Evolutionary conservation across 208 protist genomes (phyloP).

Genomic region (Trichomonas vaginalis): DNA sequence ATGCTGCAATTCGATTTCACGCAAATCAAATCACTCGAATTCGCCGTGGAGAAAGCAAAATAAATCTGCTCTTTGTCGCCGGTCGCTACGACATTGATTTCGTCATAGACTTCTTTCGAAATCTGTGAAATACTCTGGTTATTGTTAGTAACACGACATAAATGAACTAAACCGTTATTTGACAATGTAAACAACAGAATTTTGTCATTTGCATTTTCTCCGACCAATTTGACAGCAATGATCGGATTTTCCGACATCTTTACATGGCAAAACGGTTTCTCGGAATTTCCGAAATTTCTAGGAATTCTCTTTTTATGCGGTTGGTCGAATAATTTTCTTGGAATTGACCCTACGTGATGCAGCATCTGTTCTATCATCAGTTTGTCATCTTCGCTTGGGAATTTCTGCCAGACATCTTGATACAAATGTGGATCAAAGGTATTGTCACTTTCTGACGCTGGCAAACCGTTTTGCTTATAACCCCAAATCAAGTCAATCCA

Average conservation of each 20-base stretch:
- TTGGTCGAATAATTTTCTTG: background rate
- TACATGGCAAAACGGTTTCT: background rate
- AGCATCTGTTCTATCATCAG: background rate
- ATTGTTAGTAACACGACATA: background rate
- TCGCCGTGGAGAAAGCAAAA: background rate
- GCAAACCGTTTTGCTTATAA: background rate
- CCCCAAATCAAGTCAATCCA: slow-evolving; percentile 2
- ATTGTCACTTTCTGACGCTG: background rate
- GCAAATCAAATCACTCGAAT: background rate
- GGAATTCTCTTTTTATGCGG: background rate
- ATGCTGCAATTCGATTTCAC: background rate
- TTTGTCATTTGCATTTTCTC: background rate
- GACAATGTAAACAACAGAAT: background rate
- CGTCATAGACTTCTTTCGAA: background rate
- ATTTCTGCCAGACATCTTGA: background rate
- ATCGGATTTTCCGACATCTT: background rate
- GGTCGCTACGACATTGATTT: background rate
- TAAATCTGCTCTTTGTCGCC: background rate
- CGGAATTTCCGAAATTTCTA: background rate
- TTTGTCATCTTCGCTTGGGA: background rate
- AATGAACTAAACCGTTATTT: background rate
- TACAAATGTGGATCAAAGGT: background rate
- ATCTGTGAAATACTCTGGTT: background rate
- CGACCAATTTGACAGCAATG: background rate
- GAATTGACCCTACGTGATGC: background rate